Conservation (phyloP, 345 rosid genomes). For the Sapria himalayana region DNA sequence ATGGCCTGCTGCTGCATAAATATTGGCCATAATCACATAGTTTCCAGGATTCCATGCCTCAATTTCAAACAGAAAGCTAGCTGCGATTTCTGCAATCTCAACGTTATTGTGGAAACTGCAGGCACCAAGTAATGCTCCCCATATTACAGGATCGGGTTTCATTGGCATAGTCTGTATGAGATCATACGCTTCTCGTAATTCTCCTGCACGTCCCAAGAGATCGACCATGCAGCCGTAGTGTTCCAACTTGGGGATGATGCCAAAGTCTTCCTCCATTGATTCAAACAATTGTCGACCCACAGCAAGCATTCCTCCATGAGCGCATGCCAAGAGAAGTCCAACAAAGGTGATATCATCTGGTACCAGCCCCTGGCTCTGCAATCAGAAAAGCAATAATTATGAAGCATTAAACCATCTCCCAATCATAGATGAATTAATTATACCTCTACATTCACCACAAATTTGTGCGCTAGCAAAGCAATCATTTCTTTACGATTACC, state of each 20-base stretch:
- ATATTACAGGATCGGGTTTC: slow-evolving; percentile 56
- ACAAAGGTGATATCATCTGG: slow-evolving; percentile 70
- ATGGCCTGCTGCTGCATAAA: slow-evolving; percentile 30
- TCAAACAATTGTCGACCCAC: slow-evolving; percentile 30
- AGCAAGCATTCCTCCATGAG: slow-evolving; percentile 48
- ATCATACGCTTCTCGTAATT: slow-evolving; percentile 38
- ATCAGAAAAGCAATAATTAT: no score
- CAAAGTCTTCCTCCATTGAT: slow-evolving; percentile 25
- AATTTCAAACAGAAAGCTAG: slow-evolving; percentile 31
- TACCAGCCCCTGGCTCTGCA: slow-evolving; percentile 24
- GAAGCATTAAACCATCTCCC: no score
- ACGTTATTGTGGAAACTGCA: slow-evolving; percentile 47
- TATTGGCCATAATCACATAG: slow-evolving; percentile 49
- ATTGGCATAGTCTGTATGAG: slow-evolving; percentile 47
- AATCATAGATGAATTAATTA: no score
- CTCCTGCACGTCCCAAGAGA: slow-evolving; percentile 67
- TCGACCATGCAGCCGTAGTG: slow-evolving; percentile 82
- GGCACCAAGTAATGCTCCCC: slow-evolving; percentile 78
- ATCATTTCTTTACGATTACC: no score
- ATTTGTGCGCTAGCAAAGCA: no score
- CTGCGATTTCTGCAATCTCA: slow-evolving; percentile 55
- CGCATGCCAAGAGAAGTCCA: slow-evolving; percentile 61
- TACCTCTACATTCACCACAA: no score
- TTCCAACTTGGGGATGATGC: slow-evolving; percentile 39
- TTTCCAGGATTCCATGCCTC: slow-evolving; percentile 73